These are phyloP conservation scores for Leptomonas pyrrhocoris DNA, from an alignment of 208 protist genomes.

Conservation along the genomic window DNA sequence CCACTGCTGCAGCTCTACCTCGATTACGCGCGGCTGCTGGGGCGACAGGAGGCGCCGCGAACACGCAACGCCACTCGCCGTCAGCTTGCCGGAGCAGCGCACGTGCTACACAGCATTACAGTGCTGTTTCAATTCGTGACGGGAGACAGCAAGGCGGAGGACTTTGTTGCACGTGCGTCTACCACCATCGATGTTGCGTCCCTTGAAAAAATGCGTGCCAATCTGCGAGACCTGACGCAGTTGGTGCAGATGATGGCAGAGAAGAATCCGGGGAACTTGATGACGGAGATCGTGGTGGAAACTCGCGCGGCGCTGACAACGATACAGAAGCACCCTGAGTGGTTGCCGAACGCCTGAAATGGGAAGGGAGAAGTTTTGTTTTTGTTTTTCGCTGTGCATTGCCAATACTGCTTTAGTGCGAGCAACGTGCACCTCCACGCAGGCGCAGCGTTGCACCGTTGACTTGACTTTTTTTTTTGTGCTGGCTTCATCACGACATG, in stretches of 20 bases:
- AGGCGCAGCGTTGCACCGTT: too few relatives aligned
- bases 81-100: conserved; percentile 3
- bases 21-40: neutral
- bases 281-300: conserved; percentile 15
- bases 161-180: neutral
- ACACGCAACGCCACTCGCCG: neutral
- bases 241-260: conserved; percentile 12
- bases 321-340: conserved; percentile 25
- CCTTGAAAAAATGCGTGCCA: neutral
- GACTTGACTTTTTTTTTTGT: too few relatives aligned
- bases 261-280: neutral
- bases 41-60: neutral
- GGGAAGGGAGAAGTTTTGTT: neutral
- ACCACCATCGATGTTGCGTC: neutral
- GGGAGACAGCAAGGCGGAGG: neutral
- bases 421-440: too few relatives aligned
- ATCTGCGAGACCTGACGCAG: conserved; percentile 2
- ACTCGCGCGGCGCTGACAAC: conserved; percentile 1
- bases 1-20: conserved; percentile 10
- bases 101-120: conserved; percentile 16
- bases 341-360: neutral
- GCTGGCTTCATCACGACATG: too few relatives aligned
- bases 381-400: neutral
- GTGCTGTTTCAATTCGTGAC: neutral
- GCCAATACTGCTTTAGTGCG: too few relatives aligned